Base-by-base conservation (phyloP, 2,329 filamentous ascomycete genomes). In the Thielaviopsis euricoi region DNA sequence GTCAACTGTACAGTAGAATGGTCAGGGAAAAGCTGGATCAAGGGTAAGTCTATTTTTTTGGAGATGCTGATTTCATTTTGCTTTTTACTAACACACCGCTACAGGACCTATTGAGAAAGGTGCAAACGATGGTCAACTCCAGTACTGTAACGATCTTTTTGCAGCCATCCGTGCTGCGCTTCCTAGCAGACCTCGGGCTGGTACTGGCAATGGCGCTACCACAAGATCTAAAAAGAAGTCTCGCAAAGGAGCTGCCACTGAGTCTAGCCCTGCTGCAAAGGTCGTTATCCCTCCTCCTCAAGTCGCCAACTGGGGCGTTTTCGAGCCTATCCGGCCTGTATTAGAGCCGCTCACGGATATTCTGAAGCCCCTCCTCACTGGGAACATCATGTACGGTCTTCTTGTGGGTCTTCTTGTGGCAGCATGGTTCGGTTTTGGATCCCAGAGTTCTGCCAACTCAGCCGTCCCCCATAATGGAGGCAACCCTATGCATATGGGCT, bases 1-100 rank as follows among this genome's bases (percentile, higher is more conserved):
- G 85, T 91, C 72, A 96, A 85, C 63, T 96, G 89, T 68, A 85
- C 83, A 1, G 87, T 96, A 50, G 94, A 98, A 67, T 98, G 94
- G 94, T 85, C 85, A 3, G 90, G 90, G 64, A 98, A 97, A 76
- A 96, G 90, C 73, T 98, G 93, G 93, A 74, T 98, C 52, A 96
- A 93, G 74, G 88, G 90, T 94, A 74, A 67, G 75, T 67, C 6
- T 46, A 12, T 46, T 21, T 51, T n/a, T 15, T 23, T 49, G 21
- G 48, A 25, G 6, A 33, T 33, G 29, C 12, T 12, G n/a, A n/a
- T 33, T 33, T 12, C 29, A 33, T 6, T 12, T 33, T 33, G 6
- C 12, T 6, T 13, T 43, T n/a, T 43, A 7, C 37, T 43, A 43
- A 43, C 37, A 7, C 13, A 5, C 37, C 1, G 13, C n/a, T 49